Conservation (phyloP, 140 eudicot genomes). For the Cichorium intybus region DNA sequence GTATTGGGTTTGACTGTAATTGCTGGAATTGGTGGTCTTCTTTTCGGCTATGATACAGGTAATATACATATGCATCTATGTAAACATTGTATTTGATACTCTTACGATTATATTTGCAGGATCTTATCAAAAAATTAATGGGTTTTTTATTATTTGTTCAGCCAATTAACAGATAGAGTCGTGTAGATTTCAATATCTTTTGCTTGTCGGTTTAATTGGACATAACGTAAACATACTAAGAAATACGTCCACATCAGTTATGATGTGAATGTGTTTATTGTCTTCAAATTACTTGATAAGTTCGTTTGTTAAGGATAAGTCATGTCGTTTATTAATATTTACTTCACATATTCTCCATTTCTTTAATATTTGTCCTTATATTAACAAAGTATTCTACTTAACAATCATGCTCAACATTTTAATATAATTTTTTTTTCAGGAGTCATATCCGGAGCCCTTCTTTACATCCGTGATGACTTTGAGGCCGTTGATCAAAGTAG, state of each 20-base stretch:
- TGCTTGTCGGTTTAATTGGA: background rate
- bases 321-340: background rate
- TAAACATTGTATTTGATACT: background rate
- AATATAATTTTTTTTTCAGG: slow-evolving; percentile 43
- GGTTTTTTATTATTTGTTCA: background rate
- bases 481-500: slow-evolving; percentile 69
- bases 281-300: slow-evolving; percentile 3
- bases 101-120: slow-evolving; percentile 11
- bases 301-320: background rate
- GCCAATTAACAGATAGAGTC: background rate
- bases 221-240: background rate
- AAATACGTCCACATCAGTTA: slow-evolving; percentile 11
- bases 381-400: background rate
- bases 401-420: background rate
- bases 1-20: slow-evolving; percentile 76
- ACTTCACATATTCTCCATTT: too few relatives aligned
- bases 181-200: slow-evolving; percentile 4
- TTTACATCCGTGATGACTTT: slow-evolving; percentile 86
- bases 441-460: slow-evolving; percentile 90
- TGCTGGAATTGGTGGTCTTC: slow-evolving; percentile 98
- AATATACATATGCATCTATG: slow-evolving; percentile 1
- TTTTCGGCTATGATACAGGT: slow-evolving; percentile 97
- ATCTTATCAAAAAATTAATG: background rate
- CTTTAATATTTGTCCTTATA: background rate
- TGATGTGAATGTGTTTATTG: background rate